Evolutionary conservation across 345 rosid genomes (phyloP).

Genomic region (Pelargonium nanum): DNA sequence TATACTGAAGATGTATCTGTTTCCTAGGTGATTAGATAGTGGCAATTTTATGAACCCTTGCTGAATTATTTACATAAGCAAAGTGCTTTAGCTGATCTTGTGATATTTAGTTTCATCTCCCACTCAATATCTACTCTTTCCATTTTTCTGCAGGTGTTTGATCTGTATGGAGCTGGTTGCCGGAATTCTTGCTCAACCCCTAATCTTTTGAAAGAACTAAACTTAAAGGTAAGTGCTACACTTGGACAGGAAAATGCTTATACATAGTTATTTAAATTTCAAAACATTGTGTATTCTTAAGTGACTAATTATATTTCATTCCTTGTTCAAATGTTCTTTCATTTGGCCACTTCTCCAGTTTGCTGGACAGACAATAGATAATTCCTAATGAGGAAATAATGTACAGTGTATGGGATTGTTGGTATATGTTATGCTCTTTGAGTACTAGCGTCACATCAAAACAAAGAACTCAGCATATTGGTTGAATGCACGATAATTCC

Average conservation of each 20-base stretch:
- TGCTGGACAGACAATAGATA: no score
- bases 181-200: slow-evolving; percentile 61
- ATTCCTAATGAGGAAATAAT: not conserved
- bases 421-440: no score
- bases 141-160: slow-evolving; percentile 52
- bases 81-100: not conserved
- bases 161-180: slow-evolving; percentile 83
- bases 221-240: slow-evolving; percentile 48
- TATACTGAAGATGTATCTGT: not conserved
- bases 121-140: not conserved
- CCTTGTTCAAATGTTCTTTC: not conserved
- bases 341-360: not conserved
- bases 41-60: not conserved
- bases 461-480: not conserved
- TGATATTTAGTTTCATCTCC: not conserved
- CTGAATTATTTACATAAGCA: not conserved
- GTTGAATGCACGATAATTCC: not conserved
- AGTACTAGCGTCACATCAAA: not conserved
- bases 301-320: not conserved
- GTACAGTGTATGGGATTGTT: not conserved
- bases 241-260: not conserved
- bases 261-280: not conserved
- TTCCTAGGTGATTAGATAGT: not conserved
- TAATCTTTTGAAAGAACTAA: slow-evolving; percentile 62
- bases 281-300: not conserved